Conservation (phyloP, 768 basidiomycete species). For the Antrodiella citrinella region DNA sequence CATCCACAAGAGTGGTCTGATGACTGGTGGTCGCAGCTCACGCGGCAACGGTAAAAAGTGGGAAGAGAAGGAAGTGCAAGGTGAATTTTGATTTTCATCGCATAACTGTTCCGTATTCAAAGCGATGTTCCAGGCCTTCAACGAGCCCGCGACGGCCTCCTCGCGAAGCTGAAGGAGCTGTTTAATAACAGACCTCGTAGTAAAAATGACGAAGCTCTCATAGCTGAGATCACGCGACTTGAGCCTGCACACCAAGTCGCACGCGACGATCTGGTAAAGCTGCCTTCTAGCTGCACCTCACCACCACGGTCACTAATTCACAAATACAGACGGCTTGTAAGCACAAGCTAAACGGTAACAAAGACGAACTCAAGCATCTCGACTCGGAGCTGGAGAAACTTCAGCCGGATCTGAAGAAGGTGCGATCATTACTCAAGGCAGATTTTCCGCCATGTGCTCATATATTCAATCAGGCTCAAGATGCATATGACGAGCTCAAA, state of each 20-base stretch:
- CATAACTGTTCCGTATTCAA: no score
- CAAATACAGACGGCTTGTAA: conserved; percentile 62
- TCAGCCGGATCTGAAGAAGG: conserved; percentile 67
- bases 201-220: conserved; percentile 74
- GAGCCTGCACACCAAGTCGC: conserved; percentile 70
- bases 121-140: conserved; percentile 18
- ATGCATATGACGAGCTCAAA: conserved; percentile 42
- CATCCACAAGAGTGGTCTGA: conserved; percentile 95
- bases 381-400: conserved; percentile 61
- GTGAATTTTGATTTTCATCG: conserved; percentile 37
- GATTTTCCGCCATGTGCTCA: neutral
- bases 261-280: conserved; percentile 74
- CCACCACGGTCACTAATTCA: neutral
- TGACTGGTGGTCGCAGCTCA: conserved; percentile 88
- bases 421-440: conserved; percentile 14
- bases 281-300: neutral
- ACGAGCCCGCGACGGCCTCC: conserved; percentile 62
- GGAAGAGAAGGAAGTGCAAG: conserved; percentile 91
- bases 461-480: conserved; percentile 37
- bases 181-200: conserved; percentile 74
- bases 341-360: conserved; percentile 66
- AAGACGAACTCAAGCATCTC: conserved; percentile 78
- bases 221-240: conserved; percentile 68
- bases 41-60: conserved; percentile 77
- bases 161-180: conserved; percentile 76